These are phyloP conservation scores for Colletotrichum sidae DNA, from an alignment of 2,329 filamentous ascomycete species.

Conservation along the genomic window DNA sequence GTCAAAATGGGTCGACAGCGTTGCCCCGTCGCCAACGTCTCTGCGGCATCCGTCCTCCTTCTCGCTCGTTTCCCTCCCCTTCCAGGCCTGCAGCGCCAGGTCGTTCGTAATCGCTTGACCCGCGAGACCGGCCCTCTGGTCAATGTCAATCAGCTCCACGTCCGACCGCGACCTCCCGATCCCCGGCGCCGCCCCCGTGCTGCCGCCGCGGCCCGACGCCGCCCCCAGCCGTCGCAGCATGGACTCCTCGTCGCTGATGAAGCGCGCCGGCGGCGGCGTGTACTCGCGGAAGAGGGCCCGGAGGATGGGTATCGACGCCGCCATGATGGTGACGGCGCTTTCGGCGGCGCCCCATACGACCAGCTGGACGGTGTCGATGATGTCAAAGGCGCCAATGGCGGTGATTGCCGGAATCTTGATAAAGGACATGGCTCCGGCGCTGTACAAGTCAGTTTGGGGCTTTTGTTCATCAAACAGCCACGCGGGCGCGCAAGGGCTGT, in stretches of 20 bases:
- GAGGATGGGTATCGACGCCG: slow-evolving; percentile 48
- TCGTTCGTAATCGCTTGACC: not conserved
- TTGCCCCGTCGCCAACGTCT: slow-evolving; percentile 2
- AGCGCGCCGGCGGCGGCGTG: slow-evolving; percentile 18
- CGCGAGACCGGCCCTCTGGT: not conserved
- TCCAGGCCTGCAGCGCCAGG: not conserved
- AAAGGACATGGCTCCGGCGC: slow-evolving; percentile 47
- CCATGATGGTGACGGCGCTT: slow-evolving; percentile 45
- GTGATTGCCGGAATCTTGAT: slow-evolving; percentile 45
- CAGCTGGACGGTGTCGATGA: slow-evolving; percentile 40
- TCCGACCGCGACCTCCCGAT: slow-evolving; percentile 6
- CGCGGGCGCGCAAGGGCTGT: not conserved
- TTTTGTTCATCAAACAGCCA: not conserved
- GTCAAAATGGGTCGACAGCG: slow-evolving; percentile 16
- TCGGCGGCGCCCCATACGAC: slow-evolving; percentile 47
- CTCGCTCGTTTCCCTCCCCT: slow-evolving; percentile 4
- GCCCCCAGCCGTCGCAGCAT: slow-evolving; percentile 12
- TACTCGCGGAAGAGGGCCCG: slow-evolving; percentile 42
- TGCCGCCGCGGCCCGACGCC: slow-evolving; percentile 4
- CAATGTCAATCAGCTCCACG: slow-evolving; percentile 12
- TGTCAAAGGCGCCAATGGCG: slow-evolving; percentile 38
- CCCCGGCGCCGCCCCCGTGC: not conserved
- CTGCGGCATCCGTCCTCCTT: not conserved
- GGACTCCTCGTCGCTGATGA: slow-evolving; percentile 29
- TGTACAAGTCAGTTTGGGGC: slow-evolving; percentile 28